Conservation (phyloP, 495 filamentous ascomycete species). For the Podospora tetraspora region DNA sequence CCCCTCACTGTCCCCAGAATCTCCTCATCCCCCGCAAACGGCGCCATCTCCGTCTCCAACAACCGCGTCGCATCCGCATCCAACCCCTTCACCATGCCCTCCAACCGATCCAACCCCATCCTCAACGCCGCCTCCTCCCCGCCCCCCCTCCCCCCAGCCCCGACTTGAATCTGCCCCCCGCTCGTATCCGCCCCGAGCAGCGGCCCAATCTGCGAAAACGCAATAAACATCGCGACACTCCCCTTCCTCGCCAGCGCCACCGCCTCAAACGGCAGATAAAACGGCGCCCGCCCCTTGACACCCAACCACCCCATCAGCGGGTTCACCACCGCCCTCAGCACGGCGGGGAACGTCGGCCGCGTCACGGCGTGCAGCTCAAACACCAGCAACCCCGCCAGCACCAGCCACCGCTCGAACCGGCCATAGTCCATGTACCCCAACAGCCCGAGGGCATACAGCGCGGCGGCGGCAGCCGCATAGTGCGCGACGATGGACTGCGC, state of each 20-base stretch:
- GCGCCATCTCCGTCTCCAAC: slow-evolving; percentile 70
- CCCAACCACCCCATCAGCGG: slow-evolving; percentile 50
- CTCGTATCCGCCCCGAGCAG: slow-evolving; percentile 44
- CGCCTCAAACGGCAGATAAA: slow-evolving; percentile 85
- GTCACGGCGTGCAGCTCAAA: slow-evolving; percentile 74
- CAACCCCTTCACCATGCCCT: slow-evolving; percentile 45
- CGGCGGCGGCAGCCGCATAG: slow-evolving; percentile 58
- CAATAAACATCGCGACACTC: slow-evolving; percentile 78
- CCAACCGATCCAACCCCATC: slow-evolving; percentile 54
- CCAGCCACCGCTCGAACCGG: slow-evolving; percentile 84
- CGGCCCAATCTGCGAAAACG: slow-evolving; percentile 76
- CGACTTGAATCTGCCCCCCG: slow-evolving; percentile 23
- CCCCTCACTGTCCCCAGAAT: slow-evolving; percentile 53
- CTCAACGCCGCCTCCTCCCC: slow-evolving; percentile 33
- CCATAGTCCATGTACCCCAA: slow-evolving; percentile 81
- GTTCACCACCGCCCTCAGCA: slow-evolving; percentile 57
- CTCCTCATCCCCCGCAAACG: slow-evolving; percentile 69
- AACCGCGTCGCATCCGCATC: slow-evolving; percentile 66
- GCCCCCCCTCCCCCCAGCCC: slow-evolving; percentile 22
- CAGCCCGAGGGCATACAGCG: slow-evolving; percentile 63
- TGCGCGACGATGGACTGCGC: slow-evolving; percentile 52
- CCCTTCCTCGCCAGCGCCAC: slow-evolving; percentile 71
- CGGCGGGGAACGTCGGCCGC: slow-evolving; percentile 52
- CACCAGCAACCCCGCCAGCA: slow-evolving; percentile 58
- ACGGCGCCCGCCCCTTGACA: slow-evolving; percentile 27